Percentiles rank a stretch among this genome's conserved stretches.
These are phyloP conservation scores for Xanthoconium separans DNA, from an alignment of 1,284 basidiomycete species.

Conservation along the genomic window DNA sequence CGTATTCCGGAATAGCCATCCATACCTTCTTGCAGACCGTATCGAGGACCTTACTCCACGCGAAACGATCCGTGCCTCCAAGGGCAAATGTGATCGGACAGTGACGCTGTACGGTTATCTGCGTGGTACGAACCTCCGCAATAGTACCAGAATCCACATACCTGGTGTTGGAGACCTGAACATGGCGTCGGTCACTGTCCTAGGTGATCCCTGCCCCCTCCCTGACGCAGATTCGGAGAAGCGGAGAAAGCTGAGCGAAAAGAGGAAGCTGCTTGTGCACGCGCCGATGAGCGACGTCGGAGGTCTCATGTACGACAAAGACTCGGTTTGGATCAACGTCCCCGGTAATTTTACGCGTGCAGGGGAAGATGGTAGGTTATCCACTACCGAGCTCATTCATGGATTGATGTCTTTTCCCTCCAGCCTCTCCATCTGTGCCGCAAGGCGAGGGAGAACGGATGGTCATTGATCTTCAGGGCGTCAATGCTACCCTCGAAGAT, in stretches of 20 bases:
- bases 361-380: slow-evolving; percentile 52
- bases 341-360: slow-evolving; percentile 89
- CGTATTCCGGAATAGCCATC: slow-evolving; percentile 93
- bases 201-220: slow-evolving; percentile 93
- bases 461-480: slow-evolving; percentile 96
- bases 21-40: slow-evolving; percentile 95
- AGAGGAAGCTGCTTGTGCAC: slow-evolving; percentile 89
- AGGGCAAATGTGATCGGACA: slow-evolving; percentile 88
- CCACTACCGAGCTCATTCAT: neutral
- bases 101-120: slow-evolving; percentile 96
- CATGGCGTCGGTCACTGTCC: slow-evolving; percentile 70
- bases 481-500: slow-evolving; percentile 80
- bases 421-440: slow-evolving; percentile 42
- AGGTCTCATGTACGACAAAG: slow-evolving; percentile 97
- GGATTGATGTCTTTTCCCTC: slow-evolving; percentile 12
- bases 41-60: slow-evolving; percentile 93
- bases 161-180: slow-evolving; percentile 91
- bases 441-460: slow-evolving; percentile 95
- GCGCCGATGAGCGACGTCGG: slow-evolving; percentile 99
- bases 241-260: slow-evolving; percentile 90
- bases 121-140: slow-evolving; percentile 84
- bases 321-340: slow-evolving; percentile 97
- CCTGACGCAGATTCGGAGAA: slow-evolving; percentile 94
- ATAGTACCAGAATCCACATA: slow-evolving; percentile 87
- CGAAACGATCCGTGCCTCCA: slow-evolving; percentile 72